phyloP scores from a whole-genome alignment of 192 early-diverging fungal species.

The Pilobolus umbonatus region DNA sequence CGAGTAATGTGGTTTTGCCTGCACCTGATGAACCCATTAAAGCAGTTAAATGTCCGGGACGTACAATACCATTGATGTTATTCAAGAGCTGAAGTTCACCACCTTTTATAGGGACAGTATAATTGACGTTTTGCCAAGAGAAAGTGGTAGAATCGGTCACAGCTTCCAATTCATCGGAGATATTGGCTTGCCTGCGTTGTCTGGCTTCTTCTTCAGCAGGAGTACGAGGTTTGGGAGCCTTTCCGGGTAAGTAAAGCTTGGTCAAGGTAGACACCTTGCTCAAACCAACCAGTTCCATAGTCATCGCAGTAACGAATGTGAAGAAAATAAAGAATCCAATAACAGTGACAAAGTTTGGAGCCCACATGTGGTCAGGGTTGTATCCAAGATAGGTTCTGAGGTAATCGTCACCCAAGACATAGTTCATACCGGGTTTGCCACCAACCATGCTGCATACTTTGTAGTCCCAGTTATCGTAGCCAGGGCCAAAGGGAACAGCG shows the following conservation, averaged over 20 bases:
- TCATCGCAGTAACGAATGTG: slow-evolving; percentile 36
- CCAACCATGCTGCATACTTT: slow-evolving; percentile 64
- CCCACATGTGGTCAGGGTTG: slow-evolving; percentile 53
- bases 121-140: slow-evolving; percentile 63
- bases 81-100: slow-evolving; percentile 63
- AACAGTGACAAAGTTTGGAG: slow-evolving; percentile 54
- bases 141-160: slow-evolving; percentile 44
- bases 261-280: slow-evolving; percentile 49
- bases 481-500: slow-evolving; percentile 30
- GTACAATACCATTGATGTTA: slow-evolving; percentile 63
- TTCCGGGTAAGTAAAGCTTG: slow-evolving; percentile 44
- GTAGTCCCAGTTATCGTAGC: slow-evolving; percentile 37
- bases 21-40: slow-evolving; percentile 93
- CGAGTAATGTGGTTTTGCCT: slow-evolving; percentile 77
- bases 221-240: slow-evolving; percentile 19
- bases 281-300: slow-evolving; percentile 62
- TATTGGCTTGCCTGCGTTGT: slow-evolving; percentile 28
- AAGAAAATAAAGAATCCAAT: slow-evolving; percentile 43
- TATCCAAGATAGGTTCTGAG: slow-evolving; percentile 50
- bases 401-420: slow-evolving; percentile 61
- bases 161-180: slow-evolving; percentile 35
- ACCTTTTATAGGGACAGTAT: slow-evolving; percentile 60
- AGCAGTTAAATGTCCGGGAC: slow-evolving; percentile 74
- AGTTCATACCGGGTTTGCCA: slow-evolving; percentile 42
- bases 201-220: slow-evolving; percentile 34